These are phyloP conservation scores for Ustilago hordei DNA, from an alignment of 1,284 basidiomycete species.

Conservation along the genomic window DNA sequence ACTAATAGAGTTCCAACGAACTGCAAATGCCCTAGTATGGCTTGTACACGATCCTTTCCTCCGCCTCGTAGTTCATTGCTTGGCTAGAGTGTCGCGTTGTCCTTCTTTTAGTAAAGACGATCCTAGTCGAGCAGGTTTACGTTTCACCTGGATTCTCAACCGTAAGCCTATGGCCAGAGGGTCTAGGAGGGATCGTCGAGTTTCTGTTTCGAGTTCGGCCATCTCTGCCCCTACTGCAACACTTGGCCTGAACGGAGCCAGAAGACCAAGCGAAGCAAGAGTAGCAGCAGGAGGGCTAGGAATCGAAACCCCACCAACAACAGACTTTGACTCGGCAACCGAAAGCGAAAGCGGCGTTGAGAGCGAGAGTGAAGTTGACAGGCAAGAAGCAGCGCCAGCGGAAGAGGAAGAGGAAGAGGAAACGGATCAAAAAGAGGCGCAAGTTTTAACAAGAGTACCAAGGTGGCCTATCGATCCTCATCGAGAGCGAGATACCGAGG, in stretches of 20 bases:
- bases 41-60: conserved; percentile 54
- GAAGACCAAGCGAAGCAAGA: not conserved
- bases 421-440: conserved; percentile 41
- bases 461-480: conserved; percentile 47
- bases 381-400: not conserved
- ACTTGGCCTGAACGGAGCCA: not conserved
- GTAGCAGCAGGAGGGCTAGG: not conserved
- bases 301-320: conserved; percentile 53
- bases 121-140: not conserved
- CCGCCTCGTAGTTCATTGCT: conserved; percentile 61
- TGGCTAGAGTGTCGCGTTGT: conserved; percentile 55
- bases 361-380: conserved; percentile 16
- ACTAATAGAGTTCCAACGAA: conserved; percentile 53
- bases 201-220: conserved; percentile 19
- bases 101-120: conserved; percentile 59
- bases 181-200: conserved; percentile 26
- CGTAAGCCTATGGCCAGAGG: conserved; percentile 51
- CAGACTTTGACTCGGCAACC: conserved; percentile 49
- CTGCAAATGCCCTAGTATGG: conserved; percentile 61
- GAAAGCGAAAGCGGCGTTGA: conserved; percentile 40
- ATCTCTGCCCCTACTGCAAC: not conserved
- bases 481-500: conserved; percentile 16
- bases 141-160: conserved; percentile 63
- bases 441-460: conserved; percentile 34
- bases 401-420: conserved; percentile 16